Evolutionary conservation across 805 yeast genomes (phyloP), one percentile per base, ranked within the genome.

Genomic region (Pichia ethanolica): DNA sequence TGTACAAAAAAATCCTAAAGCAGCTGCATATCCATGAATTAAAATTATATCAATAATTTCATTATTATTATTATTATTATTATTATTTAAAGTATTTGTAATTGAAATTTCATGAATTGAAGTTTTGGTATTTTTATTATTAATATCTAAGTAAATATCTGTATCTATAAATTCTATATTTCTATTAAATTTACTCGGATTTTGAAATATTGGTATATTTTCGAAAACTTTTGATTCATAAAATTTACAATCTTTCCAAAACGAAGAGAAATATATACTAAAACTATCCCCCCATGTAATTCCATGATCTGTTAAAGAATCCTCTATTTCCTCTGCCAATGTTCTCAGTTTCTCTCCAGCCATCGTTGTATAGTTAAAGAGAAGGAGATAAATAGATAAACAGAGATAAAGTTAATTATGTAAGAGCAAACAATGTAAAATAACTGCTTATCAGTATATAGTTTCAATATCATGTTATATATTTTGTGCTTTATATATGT

Each of bases 1-100:
- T 50, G 80, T 75, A 61, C 82, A 81, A 59, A 81, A 91, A 47
- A 89, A 81, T 35, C 93, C 91, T 14, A 89, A 76, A 0, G 95
- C 85, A 0, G 98, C 95, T 0, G 95, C 96, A 62, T 88, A 89
- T 0, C 99, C 99, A 65, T 91, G 99, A 2, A 91, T 69, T 52
- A 91, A 64, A 4, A 91, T 89, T 9, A 89, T 66, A 25, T 48
- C 47, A 9, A 32, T 35, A 5, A 11, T 20, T 7, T 28, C 41
- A 38, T 14, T 25, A 26, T 27, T 30, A 10, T 14, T 9, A 5
- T 33, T 5, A 13, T 10, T 1, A 20, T 27, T 30, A 10, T 14
- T 9, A 5, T 33, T 5, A 13, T 10, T 7, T n/a, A 11, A 13
- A 6, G 47, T 36, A 41, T 30, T 9, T 50, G 46, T 63, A 34